Percentiles rank a stretch among this genome's conserved stretches.
Evolutionary conservation across 306 rosid species (phyloP).

Genomic region (Vigna trinervia): DNA sequence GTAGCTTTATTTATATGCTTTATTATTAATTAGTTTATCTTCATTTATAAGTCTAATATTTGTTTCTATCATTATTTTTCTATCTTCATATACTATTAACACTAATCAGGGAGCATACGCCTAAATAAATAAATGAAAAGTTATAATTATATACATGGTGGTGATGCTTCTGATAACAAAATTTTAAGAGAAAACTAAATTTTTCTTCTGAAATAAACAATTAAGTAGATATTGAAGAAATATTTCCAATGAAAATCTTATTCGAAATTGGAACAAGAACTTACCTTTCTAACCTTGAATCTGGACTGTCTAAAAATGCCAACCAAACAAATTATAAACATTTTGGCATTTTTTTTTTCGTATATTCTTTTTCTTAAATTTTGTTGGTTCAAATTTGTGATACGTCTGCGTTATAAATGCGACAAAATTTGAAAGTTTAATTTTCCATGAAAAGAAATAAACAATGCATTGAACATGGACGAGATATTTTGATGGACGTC

Average conservation of each 20-base stretch:
- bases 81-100: background rate
- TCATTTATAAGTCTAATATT: background rate
- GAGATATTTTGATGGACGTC: conserved; percentile 4
- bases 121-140: background rate
- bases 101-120: background rate
- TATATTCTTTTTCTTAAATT: background rate
- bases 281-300: background rate
- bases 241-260: background rate
- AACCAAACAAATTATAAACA: background rate
- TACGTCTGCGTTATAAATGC: background rate
- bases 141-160: background rate
- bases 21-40: background rate
- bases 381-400: background rate
- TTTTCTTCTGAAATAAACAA: background rate
- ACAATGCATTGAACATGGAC: conserved; percentile 9
- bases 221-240: background rate
- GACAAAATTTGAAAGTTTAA: background rate
- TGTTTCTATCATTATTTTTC: background rate
- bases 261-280: background rate
- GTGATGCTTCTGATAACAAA: background rate
- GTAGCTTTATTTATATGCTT: background rate
- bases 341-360: background rate
- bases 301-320: background rate
- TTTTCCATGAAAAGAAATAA: background rate
- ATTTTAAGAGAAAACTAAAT: background rate